Conservation (phyloP, 768 basidiomycete species). For the Phylloporus rhodoxanthus region DNA sequence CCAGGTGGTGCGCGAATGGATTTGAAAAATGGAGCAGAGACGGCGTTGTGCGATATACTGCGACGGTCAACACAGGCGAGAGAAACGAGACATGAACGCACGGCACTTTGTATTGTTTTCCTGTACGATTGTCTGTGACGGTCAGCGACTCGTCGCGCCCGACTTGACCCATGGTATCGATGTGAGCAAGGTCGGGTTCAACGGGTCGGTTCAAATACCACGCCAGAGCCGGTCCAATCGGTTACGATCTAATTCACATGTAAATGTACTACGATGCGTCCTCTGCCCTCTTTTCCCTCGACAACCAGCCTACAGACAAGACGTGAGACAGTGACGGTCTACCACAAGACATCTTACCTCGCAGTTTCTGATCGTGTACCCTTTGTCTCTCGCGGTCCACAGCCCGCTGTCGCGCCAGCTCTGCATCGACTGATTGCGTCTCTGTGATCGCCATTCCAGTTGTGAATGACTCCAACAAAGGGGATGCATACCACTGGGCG, state of each 20-base stretch:
- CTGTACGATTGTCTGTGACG: constrained; percentile 80
- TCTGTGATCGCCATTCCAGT: constrained; percentile 35
- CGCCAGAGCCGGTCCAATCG: background rate
- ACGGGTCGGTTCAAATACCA: constrained; percentile 3
- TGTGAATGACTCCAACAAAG: background rate
- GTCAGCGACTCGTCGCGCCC: constrained; percentile 41
- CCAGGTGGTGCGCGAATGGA: constrained; percentile 53
- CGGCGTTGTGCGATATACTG: constrained; percentile 76
- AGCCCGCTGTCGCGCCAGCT: constrained; percentile 53
- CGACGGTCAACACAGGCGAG: background rate
- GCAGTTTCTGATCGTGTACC: constrained; percentile 63
- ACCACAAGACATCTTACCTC: constrained; percentile 41
- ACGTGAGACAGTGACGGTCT: background rate
- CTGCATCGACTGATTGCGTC: constrained; percentile 52
- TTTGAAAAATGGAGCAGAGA: constrained; percentile 80
- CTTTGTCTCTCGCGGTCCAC: constrained; percentile 65
- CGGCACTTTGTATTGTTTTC: constrained; percentile 70
- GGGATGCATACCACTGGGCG: constrained; percentile 44
- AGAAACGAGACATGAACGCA: constrained; percentile 33
- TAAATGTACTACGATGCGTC: constrained; percentile 5
- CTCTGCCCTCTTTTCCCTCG: constrained; percentile 27
- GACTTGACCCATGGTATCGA: constrained; percentile 23
- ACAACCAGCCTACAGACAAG: constrained; percentile 26
- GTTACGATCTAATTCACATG: constrained; percentile 8
- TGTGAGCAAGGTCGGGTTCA: background rate